Conservation (phyloP, 2,329 filamentous ascomycete genomes). For the Ophiostoma ulmi region DNA sequence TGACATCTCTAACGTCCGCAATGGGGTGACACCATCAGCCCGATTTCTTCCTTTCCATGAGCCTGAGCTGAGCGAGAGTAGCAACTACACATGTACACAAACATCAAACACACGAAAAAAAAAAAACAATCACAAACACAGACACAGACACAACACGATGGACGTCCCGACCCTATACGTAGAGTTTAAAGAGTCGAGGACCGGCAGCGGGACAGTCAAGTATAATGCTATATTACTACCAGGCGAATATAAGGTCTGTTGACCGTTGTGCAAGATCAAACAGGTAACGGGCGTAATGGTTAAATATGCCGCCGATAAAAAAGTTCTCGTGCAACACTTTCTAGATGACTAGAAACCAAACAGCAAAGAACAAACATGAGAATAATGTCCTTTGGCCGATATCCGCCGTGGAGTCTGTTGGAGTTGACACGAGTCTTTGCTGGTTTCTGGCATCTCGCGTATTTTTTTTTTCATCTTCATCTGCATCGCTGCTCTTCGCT, state of each 20-base stretch:
- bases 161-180: not conserved
- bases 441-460: not conserved
- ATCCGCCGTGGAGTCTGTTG: not conserved
- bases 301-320: not conserved
- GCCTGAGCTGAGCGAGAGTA: not conserved
- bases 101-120: not conserved
- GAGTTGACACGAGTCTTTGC: not conserved
- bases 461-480: not conserved
- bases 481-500: not conserved
- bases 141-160: not conserved
- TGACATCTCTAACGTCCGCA: slow-evolving; percentile 8
- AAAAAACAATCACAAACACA: not conserved
- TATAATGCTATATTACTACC: not conserved
- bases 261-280: not conserved
- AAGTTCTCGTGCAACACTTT: not conserved
- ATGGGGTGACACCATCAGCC: not conserved
- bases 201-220: not conserved
- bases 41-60: not conserved
- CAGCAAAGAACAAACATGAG: not conserved
- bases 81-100: not conserved
- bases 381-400: not conserved
- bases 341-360: not conserved
- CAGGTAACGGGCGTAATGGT: slow-evolving; percentile 9
- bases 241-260: not conserved
- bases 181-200: slow-evolving; percentile 8